Conservation (phyloP, 169 alveolate species). For the Eimeria praecox region DNA sequence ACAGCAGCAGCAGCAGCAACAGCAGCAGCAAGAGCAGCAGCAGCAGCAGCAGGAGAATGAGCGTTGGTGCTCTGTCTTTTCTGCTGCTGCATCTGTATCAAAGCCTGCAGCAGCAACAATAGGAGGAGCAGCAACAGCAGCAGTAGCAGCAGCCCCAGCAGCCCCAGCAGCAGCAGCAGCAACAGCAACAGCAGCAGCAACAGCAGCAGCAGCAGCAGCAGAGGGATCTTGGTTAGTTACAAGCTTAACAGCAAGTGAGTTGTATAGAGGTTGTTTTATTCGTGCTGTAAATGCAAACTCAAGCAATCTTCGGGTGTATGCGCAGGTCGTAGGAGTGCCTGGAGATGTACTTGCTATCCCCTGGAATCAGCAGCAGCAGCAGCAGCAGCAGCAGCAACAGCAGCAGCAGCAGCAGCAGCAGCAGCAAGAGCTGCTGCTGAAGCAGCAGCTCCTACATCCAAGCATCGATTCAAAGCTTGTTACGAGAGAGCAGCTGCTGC, state of each 20-base stretch:
- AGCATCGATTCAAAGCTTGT: constrained; percentile 11
- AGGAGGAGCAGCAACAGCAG: constrained; percentile 39
- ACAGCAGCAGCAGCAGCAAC: not conserved
- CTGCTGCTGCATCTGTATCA: not conserved
- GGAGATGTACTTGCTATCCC: constrained; percentile 39
- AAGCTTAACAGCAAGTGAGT: not conserved
- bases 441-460: constrained; percentile 17
- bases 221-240: not conserved
- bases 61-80: too few relatives aligned
- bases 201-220: constrained; percentile 16
- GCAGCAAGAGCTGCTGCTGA: constrained; percentile 33
- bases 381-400: constrained; percentile 47
- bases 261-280: not conserved
- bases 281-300: not conserved
- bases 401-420: constrained; percentile 35
- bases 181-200: not conserved
- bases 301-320: not conserved
- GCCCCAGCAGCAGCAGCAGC: constrained; percentile 14
- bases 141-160: not conserved
- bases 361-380: constrained; percentile 61
- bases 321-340: constrained; percentile 44
- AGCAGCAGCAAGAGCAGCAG: not conserved
- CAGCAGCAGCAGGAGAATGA: not conserved
- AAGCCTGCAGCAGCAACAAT: not conserved
- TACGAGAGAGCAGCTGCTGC: not conserved